Evolutionary conservation across 805 yeast species (phyloP).

Genomic region (Ogataea thermomethanolica): DNA sequence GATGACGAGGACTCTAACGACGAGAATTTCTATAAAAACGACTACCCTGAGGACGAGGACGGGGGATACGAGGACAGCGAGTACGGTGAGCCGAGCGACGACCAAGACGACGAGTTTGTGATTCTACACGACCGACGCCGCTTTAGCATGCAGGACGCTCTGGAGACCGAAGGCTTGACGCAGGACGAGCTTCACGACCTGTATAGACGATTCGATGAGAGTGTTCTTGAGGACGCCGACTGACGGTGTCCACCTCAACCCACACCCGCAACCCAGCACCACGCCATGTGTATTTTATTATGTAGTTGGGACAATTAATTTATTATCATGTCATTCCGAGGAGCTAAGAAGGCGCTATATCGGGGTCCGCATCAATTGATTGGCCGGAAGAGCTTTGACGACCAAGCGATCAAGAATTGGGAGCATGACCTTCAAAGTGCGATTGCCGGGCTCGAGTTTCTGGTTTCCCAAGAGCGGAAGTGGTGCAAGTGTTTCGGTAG

Average conservation of each 20-base stretch:
- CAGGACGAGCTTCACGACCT: constrained; percentile 33
- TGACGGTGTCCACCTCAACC: constrained; percentile 2
- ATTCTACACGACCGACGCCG: constrained; percentile 32
- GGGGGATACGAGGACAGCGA: constrained; percentile 42
- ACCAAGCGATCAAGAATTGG: constrained; percentile 39
- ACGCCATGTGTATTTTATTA: neutral
- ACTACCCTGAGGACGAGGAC: constrained; percentile 93
- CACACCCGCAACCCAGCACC: neutral
- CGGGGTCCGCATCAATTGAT: constrained; percentile 37
- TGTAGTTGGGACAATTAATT: neutral
- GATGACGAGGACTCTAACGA: constrained; percentile 88
- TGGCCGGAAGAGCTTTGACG: constrained; percentile 36
- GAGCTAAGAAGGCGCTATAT: constrained; percentile 34
- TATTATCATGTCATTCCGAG: constrained; percentile 33
- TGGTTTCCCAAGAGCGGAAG: constrained; percentile 31
- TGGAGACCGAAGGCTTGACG: constrained; percentile 29
- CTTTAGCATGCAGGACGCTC: constrained; percentile 28
- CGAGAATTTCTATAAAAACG: constrained; percentile 87
- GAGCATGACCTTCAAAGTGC: constrained; percentile 41
- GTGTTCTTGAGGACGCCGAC: constrained; percentile 4
- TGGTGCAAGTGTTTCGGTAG: constrained; percentile 27
- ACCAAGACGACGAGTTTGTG: constrained; percentile 37
- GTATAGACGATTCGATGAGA: constrained; percentile 22
- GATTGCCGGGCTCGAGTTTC: constrained; percentile 42
- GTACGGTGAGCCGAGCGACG: constrained; percentile 34